Percentiles rank a stretch among this genome's conserved stretches.
These are phyloP conservation scores for Colletotrichum noveboracense DNA, from an alignment of 2,329 filamentous ascomycete species.

Conservation along the genomic window DNA sequence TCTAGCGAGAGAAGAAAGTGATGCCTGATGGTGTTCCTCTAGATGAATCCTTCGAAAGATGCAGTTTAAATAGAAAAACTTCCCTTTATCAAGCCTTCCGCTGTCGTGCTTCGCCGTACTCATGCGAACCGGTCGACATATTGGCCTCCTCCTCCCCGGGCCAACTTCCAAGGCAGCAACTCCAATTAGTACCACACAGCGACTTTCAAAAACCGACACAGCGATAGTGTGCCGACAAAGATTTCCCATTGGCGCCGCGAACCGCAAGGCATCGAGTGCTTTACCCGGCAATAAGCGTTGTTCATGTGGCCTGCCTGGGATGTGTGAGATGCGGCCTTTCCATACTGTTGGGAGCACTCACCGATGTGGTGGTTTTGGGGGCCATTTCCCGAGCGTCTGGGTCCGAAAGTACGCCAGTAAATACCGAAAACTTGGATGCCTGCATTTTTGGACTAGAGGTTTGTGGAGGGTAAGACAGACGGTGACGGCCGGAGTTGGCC, in stretches of 20 bases:
- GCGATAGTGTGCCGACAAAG: not conserved
- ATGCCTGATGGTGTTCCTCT: not conserved
- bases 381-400: not conserved
- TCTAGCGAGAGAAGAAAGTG: not conserved
- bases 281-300: not conserved
- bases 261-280: not conserved
- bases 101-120: not conserved
- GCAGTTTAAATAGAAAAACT: not conserved
- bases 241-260: not conserved
- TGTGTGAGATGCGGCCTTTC: not conserved
- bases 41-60: not conserved
- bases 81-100: not conserved
- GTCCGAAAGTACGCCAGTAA: not conserved
- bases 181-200: not conserved
- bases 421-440: not conserved
- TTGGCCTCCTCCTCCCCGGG: not conserved
- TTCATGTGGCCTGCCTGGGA: not conserved
- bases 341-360: not conserved
- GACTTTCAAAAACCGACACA: not conserved
- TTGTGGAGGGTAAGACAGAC: not conserved
- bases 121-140: not conserved
- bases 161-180: not conserved
- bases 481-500: not conserved
- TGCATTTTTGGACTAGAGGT: not conserved
- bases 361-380: not conserved